Evolutionary conservation across 768 basidiomycete species (phyloP).

Genomic region (Lentinula boryana): DNA sequence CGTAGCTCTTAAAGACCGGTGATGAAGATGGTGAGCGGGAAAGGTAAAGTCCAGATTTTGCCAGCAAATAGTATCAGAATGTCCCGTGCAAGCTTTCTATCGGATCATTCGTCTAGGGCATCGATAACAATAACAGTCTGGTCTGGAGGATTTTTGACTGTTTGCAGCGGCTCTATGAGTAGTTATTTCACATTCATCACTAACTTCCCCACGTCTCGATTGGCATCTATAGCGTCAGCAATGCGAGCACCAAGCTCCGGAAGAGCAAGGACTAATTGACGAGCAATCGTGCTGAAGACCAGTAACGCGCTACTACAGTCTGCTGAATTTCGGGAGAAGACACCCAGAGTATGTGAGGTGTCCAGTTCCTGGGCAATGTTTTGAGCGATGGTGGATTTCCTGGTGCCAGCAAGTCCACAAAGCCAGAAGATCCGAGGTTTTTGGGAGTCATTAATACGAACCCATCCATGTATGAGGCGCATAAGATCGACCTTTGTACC

Average conservation of each 20-base stretch:
- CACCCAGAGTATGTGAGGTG: constrained; percentile 11
- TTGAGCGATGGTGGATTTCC: constrained; percentile 16
- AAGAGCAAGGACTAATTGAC: constrained; percentile 9
- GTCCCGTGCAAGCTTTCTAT: neutral
- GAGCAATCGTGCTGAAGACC: constrained; percentile 16
- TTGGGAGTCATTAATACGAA: constrained; percentile 17
- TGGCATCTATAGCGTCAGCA: neutral
- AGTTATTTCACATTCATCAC: constrained; percentile 9
- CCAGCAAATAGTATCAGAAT: neutral
- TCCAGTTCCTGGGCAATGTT: constrained; percentile 6
- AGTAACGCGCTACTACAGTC: constrained; percentile 9
- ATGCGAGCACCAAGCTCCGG: constrained; percentile 7
- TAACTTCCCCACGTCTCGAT: constrained; percentile 10
- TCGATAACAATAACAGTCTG: constrained; percentile 12
- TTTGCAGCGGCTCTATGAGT: constrained; percentile 10
- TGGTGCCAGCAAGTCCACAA: constrained; percentile 15
- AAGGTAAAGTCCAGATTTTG: neutral
- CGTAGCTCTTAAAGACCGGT: neutral
- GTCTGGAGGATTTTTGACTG: neutral
- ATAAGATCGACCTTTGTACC: neutral
- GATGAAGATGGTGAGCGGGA: neutral
- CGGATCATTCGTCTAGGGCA: constrained; percentile 19
- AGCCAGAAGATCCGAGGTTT: constrained; percentile 18
- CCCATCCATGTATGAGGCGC: neutral
- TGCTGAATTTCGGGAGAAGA: constrained; percentile 14